Base-by-base conservation (phyloP, 2,329 filamentous ascomycete species). In the Zasmidium angulare region DNA sequence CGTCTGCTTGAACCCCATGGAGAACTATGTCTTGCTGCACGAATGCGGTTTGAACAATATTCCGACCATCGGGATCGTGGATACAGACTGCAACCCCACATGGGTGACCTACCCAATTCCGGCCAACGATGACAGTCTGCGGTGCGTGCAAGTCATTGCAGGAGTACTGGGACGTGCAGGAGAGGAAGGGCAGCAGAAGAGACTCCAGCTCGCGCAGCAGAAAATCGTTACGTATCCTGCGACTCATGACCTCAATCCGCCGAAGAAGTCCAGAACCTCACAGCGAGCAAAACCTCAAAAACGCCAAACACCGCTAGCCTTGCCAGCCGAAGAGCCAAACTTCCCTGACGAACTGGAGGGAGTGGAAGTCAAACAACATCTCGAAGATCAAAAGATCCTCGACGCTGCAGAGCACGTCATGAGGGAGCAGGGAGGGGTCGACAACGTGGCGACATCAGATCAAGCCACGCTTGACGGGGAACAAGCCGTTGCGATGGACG, bases 91-190 rank as follows among this genome's bases (percentile, higher is more conserved):
- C 1, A 90, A 98, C 76, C 91, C 95, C 0, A 91, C 91, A 0
- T 93, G 90, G 86, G 92, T 98, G 53, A 98, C 95, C 2, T 99
- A 99, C 73, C 90, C 90, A 14, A 97, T 99, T 67, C 95, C 95
- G 1, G 91, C 91, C 53, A 99, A 99, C 75, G 95, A 99, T 72
- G 95, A 99, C 81, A 96, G 92, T 84, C 77, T 96, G 66, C 89
- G 95, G 61, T 88, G 88, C 65, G 84, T 92, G 52, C 86, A 89
- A 67, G 82, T 97, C 61, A 90, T 99, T 67, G 89, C 88, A 2
- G 92, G 92, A 55, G 88, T 95, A 1, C 82, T 99, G 40, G 93
- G 93, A 46, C 85, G 89, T 54, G 95, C 95, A 0, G 95, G 90
- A 10, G 81, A 96, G 77, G 81, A 84, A 54, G 95, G 95, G 40